Base-by-base conservation (phyloP, 2,329 filamentous ascomycete genomes). In the Ilyonectria mors-panacis region DNA sequence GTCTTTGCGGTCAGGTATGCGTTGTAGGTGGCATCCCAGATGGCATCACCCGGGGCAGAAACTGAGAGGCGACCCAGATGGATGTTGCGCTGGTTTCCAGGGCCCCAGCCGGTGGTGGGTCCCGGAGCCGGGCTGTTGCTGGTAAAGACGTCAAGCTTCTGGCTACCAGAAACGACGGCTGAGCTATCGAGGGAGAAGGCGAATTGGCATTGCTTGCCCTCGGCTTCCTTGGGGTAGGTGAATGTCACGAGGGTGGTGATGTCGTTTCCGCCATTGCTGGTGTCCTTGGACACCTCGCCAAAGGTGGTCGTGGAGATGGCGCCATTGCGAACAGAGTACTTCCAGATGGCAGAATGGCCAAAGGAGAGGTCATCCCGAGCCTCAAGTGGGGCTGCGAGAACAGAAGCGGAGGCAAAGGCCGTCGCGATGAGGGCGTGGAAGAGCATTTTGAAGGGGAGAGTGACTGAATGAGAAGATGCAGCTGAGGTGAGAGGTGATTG, bases 171-270 rank as follows among this genome's bases (percentile, higher is more conserved):
- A 35, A 65, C 54, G 17, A 53, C 45, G 9, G 70, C 67, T 54
- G 53, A 54, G 68, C 65, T 68, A 17, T 66, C 48, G 17, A 76
- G 48, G 12, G 45, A 67, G 61, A 78, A 77, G 50, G 60, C 56
- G 44, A 78, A 67, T 28, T 68, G 67, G 67, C 76, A 77, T 55
- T 71, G 65, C 59, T 67, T 70, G 50, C 70, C 72, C 19, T 63
- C 50, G 8, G 66, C 63, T 4, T n/a, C 61, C 10, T 55, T 47
- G 58, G 72, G 70, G 63, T 77, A 76, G 30, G 69, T 70, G 62
- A 76, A 77, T 53, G 73, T 75, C 39, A 76, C 30, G 28, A 77
- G 76, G 44, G 75, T 68, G 37, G 72, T 77, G 66, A 69, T 62
- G 65, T 77, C 74, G 37, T 72, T 58, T 50, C 71, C 69, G 3